Base-by-base conservation (phyloP, 2,329 filamentous ascomycete species). In the Exophiala viscosa region DNA sequence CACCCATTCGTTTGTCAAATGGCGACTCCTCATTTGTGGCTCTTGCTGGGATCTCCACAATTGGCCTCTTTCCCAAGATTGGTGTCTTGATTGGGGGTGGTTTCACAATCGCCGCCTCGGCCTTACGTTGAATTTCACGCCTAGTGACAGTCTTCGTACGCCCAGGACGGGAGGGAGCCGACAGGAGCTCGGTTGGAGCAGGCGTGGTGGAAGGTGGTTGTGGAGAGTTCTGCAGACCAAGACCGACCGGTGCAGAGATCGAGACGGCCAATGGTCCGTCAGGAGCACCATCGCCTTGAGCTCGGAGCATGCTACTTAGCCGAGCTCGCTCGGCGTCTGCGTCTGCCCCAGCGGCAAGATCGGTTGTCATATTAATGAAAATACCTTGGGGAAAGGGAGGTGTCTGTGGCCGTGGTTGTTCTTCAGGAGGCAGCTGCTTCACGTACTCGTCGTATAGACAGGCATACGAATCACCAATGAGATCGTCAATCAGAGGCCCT, bases 401-500 rank as follows among this genome's bases (percentile, higher is more conserved):
- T 11, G 50, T 47, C n/a, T 54, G 48, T 23, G 50, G 49, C 17
- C 49, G 50, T 13, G 48, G 41, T 35, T 57, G 52, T 34, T 49
- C 61, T 39, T 60, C 61, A 28, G 59, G 53, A 20, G 59, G 65
- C 40, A 62, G 59, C 59, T 48, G 67, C 62, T 55, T 79, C 61
- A 83, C 83, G 44, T 90, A 73, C 28, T 85, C 81, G 14, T 79
- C 77, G 66, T 89, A 93, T 13, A 95, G 75, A 44, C 83, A 79
- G 1, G 88, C 87, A 69, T 96, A 99, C 44, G 88, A 85, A 69
- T 99, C 93, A 17, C 86, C 87, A 60, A 96, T 87, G n/a, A 97
- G 79, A 65, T 99, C 93, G 64, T 99, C 93, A 40, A 97, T 92
- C 8, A 85, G 78, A 0, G 84, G 81, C 0, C 86, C 81, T 69